Base-by-base conservation (phyloP, 2,329 filamentous ascomycete species). In the Didymella pomorum region DNA sequence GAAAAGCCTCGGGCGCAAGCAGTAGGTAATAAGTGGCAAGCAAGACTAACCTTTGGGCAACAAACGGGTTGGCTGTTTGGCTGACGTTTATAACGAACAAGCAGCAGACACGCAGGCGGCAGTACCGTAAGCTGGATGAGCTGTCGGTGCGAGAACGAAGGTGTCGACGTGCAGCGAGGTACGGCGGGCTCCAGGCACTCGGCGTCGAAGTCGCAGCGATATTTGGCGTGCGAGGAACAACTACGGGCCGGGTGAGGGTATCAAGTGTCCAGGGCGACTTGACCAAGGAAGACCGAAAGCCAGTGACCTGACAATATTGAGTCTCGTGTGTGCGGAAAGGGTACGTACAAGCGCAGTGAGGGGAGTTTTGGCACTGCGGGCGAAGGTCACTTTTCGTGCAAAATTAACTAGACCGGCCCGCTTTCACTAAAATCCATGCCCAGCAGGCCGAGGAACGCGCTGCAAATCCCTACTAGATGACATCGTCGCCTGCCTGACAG, bases 261-360 rank as follows among this genome's bases (percentile, higher is more conserved):
- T 70, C 64, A 64, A 67, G 58, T 59, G 63, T 61, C 68, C 58
- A 56, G 46, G 46, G 58, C 45, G 62, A 66, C 62, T 61, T 58
- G 56, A 52, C 65, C 67, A 61, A 67, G 63, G 65, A 60, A 69
- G 65, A 69, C 69, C 65, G 61, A 60, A 62, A 61, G 64, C 67
- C 67, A 63, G 58, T 52, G 68, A 63, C 64, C 52, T 47, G 52
- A 59, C 55, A 74, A 71, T 67, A 72, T 73, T 73, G 68, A 60
- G 60, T 56, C 66, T 72, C 70, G 70, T 73, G 71, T 73, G 71
- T 72, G 67, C 62, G 68, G 65, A 63, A 56, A 60, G 62, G 56
- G n/a, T 59, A 54, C 42, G 41, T 58, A 63, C 62, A 67, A 67
- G 70, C 62, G 66, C 59, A 66, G 66, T 53, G 45, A 65, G 64